Percentiles rank a stretch among this genome's conserved stretches.
phyloP scores from a whole-genome alignment of 163 green algal genomes.

The Scenedesmus sp. region DNA sequence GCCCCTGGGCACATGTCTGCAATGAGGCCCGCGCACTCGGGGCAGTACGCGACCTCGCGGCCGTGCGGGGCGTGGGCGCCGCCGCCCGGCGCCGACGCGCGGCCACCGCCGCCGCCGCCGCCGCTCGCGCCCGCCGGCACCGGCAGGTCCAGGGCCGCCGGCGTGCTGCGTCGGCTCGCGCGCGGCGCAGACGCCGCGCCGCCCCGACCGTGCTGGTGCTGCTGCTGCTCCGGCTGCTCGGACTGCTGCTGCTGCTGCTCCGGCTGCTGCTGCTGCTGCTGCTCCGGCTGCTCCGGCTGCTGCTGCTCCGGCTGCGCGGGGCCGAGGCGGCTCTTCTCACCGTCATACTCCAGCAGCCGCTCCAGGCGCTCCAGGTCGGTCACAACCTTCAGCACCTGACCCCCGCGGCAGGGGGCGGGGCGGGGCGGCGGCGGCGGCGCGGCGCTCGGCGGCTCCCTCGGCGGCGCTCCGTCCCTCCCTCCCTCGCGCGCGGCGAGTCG shows the following conservation, averaged over 20 bases:
- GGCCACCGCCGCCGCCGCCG: background rate
- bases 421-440: too few relatives aligned
- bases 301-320: background rate
- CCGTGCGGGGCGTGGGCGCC: background rate
- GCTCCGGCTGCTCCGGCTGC: background rate
- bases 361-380: conserved; percentile 46
- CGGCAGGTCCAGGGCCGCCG: too few relatives aligned
- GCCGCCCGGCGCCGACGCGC: background rate
- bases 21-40: conserved; percentile 41
- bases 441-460: too few relatives aligned
- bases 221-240: background rate
- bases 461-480: background rate
- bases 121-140: background rate
- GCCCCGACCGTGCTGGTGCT: background rate
- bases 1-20: conserved; percentile 40
- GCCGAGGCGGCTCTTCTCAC: conserved; percentile 5
- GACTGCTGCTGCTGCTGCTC: background rate
- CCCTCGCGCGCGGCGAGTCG: background rate
- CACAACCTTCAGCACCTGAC: conserved; percentile 42
- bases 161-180: background rate
- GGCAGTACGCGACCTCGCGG: conserved; percentile 34
- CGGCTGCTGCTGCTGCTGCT: background rate
- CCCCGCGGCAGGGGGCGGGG: too few relatives aligned
- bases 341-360: conserved; percentile 49
- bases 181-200: too few relatives aligned